Conservation (phyloP, 2,329 filamentous ascomycete species). For the Zymoseptoria passerinii region DNA sequence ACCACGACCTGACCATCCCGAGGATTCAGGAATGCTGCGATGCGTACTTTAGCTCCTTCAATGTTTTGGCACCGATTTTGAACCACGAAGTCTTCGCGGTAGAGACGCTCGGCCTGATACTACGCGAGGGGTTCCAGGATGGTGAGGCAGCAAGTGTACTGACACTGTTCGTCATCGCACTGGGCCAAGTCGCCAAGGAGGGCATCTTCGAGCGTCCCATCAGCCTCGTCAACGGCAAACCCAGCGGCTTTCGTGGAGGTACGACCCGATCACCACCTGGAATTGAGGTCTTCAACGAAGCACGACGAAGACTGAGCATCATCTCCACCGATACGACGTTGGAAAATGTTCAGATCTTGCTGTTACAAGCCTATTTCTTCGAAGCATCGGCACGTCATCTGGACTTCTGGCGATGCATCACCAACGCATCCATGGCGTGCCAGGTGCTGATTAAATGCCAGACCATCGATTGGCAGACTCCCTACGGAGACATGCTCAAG, state of each 20-base stretch:
- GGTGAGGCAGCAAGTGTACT: slow-evolving; percentile 44
- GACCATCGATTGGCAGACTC: slow-evolving; percentile 40
- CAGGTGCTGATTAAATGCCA: slow-evolving; percentile 47
- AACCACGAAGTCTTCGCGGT: slow-evolving; percentile 49
- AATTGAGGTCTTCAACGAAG: slow-evolving; percentile 54
- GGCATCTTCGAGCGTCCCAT: slow-evolving; percentile 42
- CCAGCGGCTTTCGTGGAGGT: slow-evolving; percentile 48
- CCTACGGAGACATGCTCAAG: slow-evolving; percentile 45
- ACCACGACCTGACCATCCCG: slow-evolving; percentile 39
- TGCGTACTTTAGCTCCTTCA: slow-evolving; percentile 53
- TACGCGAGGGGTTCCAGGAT: slow-evolving; percentile 44
- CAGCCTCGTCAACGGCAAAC: slow-evolving; percentile 36
- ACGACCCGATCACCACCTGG: slow-evolving; percentile 46
- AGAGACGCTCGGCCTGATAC: slow-evolving; percentile 39
- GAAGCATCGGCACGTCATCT: slow-evolving; percentile 28
- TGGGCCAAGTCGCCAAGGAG: slow-evolving; percentile 51
- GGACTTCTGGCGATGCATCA: slow-evolving; percentile 54
- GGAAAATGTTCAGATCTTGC: slow-evolving; percentile 52
- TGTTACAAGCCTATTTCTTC: slow-evolving; percentile 41
- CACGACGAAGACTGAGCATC: slow-evolving; percentile 52
- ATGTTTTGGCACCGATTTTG: slow-evolving; percentile 51
- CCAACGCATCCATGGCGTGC: slow-evolving; percentile 49
- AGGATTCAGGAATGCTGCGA: slow-evolving; percentile 45
- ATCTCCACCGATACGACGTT: slow-evolving; percentile 47
- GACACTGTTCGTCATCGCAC: slow-evolving; percentile 49